Evolutionary conservation across 1,139 yeast genomes (phyloP).

Genomic region (Suhomyces choctaworum): DNA sequence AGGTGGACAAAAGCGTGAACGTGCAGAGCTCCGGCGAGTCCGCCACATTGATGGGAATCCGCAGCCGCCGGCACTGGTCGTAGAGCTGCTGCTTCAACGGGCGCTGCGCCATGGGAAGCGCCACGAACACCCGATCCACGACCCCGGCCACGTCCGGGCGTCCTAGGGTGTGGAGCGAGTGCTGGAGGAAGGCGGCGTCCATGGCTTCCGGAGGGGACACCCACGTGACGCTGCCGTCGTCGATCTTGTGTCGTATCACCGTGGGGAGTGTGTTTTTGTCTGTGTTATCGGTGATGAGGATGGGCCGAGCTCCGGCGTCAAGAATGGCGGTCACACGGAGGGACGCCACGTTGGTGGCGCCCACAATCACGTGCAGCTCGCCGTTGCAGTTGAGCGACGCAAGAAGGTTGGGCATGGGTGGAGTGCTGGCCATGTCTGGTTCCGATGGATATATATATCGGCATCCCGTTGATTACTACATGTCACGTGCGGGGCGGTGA

Average conservation of each 20-base stretch:
- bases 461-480: slow-evolving; percentile 12
- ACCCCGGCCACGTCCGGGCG: slow-evolving; percentile 59
- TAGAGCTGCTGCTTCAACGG: slow-evolving; percentile 41
- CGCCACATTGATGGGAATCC: slow-evolving; percentile 82
- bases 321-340: slow-evolving; percentile 51
- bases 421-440: neutral
- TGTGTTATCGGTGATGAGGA: slow-evolving; percentile 38
- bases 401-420: slow-evolving; percentile 38
- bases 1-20: slow-evolving; percentile 74
- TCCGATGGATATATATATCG: slow-evolving; percentile 1
- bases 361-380: slow-evolving; percentile 64
- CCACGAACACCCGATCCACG: slow-evolving; percentile 76
- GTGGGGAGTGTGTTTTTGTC: slow-evolving; percentile 20
- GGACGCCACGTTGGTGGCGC: slow-evolving; percentile 53
- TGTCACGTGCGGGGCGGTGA: slow-evolving; percentile 14
- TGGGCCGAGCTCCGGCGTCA: slow-evolving; percentile 59
- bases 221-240: slow-evolving; percentile 27
- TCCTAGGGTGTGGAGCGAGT: slow-evolving; percentile 53
- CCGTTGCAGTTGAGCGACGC: slow-evolving; percentile 52
- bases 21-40: slow-evolving; percentile 74
- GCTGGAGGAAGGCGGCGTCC: slow-evolving; percentile 19
- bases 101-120: slow-evolving; percentile 33
- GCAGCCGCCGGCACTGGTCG: slow-evolving; percentile 51
- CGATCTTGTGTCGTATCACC: slow-evolving; percentile 22
- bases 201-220: slow-evolving; percentile 30